phyloP scores from a whole-genome alignment of 2,329 filamentous ascomycete species.

The Fusarium sp. region DNA sequence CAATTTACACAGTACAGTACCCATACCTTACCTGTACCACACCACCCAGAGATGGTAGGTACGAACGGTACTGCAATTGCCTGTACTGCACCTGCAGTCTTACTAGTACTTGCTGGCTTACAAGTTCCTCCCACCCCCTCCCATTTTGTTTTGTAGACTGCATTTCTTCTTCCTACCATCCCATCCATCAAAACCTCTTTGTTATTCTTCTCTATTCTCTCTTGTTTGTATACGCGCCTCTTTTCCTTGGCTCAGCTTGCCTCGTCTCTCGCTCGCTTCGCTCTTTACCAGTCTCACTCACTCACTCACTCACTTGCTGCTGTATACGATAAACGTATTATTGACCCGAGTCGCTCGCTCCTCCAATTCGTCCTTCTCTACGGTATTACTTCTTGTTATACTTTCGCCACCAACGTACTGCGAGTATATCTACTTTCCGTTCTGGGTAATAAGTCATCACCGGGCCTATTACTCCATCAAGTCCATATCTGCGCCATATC shows the following conservation, averaged over 20 bases:
- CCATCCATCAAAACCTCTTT: conserved; percentile 19
- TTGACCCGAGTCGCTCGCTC: conserved; percentile 28
- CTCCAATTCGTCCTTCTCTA: not conserved
- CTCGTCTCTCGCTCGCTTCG: conserved; percentile 20
- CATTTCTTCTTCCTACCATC: conserved; percentile 5
- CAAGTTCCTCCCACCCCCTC: conserved; percentile 40
- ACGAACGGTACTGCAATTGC: conserved; percentile 14
- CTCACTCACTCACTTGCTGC: not conserved
- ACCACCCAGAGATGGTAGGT: conserved; percentile 10
- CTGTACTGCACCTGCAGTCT: conserved; percentile 17
- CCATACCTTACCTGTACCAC: conserved; percentile 4
- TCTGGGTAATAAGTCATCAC: conserved; percentile 34
- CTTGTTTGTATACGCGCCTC: conserved; percentile 25
- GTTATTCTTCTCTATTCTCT: conserved; percentile 12
- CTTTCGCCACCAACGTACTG: conserved; percentile 17
- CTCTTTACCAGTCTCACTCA: conserved; percentile 3
- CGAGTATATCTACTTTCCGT: conserved; percentile 27
- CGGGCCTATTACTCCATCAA: conserved; percentile 18
- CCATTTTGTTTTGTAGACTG: conserved; percentile 13
- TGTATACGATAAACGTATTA: conserved; percentile 20
- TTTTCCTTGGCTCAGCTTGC: conserved; percentile 24
- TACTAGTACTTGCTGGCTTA: conserved; percentile 29
- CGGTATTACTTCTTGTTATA: conserved; percentile 4
- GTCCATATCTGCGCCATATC: conserved; percentile 27
- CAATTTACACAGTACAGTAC: conserved; percentile 19